phyloP scores from a whole-genome alignment of 768 basidiomycete genomes.

The Rhodosporidiobolus odoratus region DNA sequence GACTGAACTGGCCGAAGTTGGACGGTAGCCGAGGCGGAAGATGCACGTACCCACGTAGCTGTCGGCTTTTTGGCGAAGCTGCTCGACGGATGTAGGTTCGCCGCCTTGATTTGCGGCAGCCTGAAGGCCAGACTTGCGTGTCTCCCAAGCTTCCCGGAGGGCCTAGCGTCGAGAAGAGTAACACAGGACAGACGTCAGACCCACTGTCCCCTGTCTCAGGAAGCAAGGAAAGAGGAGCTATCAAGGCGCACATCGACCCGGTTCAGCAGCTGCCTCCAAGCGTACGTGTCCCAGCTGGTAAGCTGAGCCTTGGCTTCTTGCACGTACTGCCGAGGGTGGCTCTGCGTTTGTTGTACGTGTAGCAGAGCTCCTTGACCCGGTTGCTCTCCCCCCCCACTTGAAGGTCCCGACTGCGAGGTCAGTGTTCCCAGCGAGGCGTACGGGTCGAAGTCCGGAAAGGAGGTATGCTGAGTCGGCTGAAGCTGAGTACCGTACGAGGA shows the following conservation, averaged over 20 bases:
- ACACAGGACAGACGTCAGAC: background rate
- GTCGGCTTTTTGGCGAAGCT: background rate
- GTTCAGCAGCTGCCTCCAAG: constrained; percentile 22
- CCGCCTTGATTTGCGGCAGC: constrained; percentile 22
- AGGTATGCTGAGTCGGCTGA: too few species aligned
- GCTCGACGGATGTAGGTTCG: constrained; percentile 14
- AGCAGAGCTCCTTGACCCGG: background rate
- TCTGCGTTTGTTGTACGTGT: constrained; percentile 15
- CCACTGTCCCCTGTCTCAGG: background rate
- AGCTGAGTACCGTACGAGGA: too few species aligned
- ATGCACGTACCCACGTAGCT: constrained; percentile 19
- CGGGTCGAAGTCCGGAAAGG: constrained; percentile 25
- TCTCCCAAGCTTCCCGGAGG: constrained; percentile 29
- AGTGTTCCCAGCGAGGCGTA: constrained; percentile 17
- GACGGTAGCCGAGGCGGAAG: background rate
- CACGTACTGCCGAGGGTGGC: constrained; percentile 29
- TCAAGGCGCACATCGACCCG: background rate
- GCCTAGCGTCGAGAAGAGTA: background rate
- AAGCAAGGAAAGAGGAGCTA: background rate
- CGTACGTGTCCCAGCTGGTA: constrained; percentile 28
- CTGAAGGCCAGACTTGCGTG: constrained; percentile 4
- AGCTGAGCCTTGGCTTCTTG: constrained; percentile 10
- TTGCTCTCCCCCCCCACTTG: background rate
- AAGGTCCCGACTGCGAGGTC: background rate
- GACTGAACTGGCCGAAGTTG: background rate